Percentiles rank a stretch among this genome's conserved stretches.
Conservation (phyloP, 2,329 filamentous ascomycete species). For the Lecanoromycetidae sp. region DNA sequence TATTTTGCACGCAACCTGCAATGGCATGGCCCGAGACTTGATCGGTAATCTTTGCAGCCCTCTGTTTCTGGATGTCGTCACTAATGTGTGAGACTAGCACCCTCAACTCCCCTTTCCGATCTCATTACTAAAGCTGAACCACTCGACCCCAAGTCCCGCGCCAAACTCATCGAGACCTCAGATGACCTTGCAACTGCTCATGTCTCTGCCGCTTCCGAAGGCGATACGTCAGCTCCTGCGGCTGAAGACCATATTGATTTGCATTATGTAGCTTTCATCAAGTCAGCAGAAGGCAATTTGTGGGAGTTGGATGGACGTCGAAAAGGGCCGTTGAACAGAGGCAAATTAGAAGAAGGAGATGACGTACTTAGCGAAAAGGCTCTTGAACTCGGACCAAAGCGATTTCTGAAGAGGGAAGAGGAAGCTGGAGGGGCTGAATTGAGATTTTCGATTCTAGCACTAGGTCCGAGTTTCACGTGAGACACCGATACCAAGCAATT, state of each 20-base stretch:
- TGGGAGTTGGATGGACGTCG: slow-evolving; percentile 72
- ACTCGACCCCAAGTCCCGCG: slow-evolving; percentile 53
- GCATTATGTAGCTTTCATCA: slow-evolving; percentile 93
- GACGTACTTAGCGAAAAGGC: slow-evolving; percentile 67
- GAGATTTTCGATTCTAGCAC: slow-evolving; percentile 51
- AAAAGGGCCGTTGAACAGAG: slow-evolving; percentile 61
- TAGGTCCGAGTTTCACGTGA: slow-evolving; percentile 46
- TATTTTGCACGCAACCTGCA: slow-evolving; percentile 67
- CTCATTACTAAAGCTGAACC: slow-evolving; percentile 60
- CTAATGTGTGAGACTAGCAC: slow-evolving; percentile 5
- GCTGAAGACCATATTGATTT: slow-evolving; percentile 77
- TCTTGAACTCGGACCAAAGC: slow-evolving; percentile 54
- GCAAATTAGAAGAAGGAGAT: slow-evolving; percentile 46
- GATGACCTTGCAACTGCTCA: slow-evolving; percentile 67
- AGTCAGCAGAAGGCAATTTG: slow-evolving; percentile 55
- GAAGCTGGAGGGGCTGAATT: slow-evolving; percentile 44
- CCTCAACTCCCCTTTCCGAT: slow-evolving; percentile 38
- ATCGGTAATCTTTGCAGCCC: slow-evolving; percentile 36
- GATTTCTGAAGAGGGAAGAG: slow-evolving; percentile 47
- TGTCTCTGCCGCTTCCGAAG: slow-evolving; percentile 59
- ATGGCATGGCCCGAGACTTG: slow-evolving; percentile 56
- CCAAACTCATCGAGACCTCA: slow-evolving; percentile 65
- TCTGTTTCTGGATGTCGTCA: background rate
- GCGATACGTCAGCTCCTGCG: slow-evolving; percentile 66
- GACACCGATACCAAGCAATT: slow-evolving; percentile 49